Evolutionary conservation across 2,329 filamentous ascomycete genomes (phyloP), one percentile per base, ranked within the genome.

Genomic region (Thielaviopsis musarum): DNA sequence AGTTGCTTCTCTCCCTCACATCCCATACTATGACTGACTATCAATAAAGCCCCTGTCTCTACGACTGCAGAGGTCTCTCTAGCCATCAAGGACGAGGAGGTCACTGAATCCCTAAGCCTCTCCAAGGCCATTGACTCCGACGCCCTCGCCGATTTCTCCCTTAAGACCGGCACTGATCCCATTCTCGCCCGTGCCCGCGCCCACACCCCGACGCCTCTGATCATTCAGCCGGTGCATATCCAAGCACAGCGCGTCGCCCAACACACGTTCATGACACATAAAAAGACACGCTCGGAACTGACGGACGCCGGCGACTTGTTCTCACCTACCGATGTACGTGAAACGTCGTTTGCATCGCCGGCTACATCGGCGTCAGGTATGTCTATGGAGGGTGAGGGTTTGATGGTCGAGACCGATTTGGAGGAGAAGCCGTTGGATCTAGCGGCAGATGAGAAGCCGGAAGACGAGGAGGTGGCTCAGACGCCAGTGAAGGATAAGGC

Each of bases 291-390:
- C 49, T 59, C 57, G 24, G 60, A 61, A 7, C 30, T 51, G 19
- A 61, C 60, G 0, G 57, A 59, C 52, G 49, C 45, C 5, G 45
- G 52, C 21, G 60, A 52, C 21, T 24, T 61, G 45, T 61, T 61
- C 30, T 61, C 60, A n/a, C 60, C 60, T 15, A 57, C 51, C 0
- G 54, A 57, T 22, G 57, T 48, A n/a, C 57, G 49, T 15, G 60
- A 61, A 15, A 59, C 48, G n/a, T 61, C 60, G 5, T 61, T 61
- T 59, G 60, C 60, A 5, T 61, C 60, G 12, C 60, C 60, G 2
- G 60, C 60, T n/a, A 61, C 60, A 17, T 56, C 60, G 1, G 60
- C 60, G n/a, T 61, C 60, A 22, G 38, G 38, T 2, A 41, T 58
- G 24, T 34, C 24, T 17, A 52, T 41, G 3, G 22, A 21, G 34